Evolutionary conservation across 2,329 filamentous ascomycete genomes (phyloP), one percentile per base, ranked within the genome.

Genomic region (Botrytis porri): DNA sequence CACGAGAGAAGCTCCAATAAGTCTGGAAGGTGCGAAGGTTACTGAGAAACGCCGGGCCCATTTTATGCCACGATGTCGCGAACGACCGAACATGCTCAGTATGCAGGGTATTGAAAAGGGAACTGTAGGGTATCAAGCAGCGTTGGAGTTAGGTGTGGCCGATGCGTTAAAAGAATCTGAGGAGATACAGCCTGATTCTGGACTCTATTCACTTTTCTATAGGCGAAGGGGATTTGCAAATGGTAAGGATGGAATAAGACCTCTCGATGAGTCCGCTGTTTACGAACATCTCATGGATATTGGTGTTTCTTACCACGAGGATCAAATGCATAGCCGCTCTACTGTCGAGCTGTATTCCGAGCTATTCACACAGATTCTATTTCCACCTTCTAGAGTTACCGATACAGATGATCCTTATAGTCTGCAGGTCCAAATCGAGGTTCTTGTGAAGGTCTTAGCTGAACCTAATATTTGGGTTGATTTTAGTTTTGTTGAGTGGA

Each of bases 401-500:
- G 90, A 88, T 82, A 86, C 83, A 78, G 83, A 85, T 43, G 87
- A 91, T 77, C 88, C 87, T 7, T 87, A 88, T 77, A 88, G 90
- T 71, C 83, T 94, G 32, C 86, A 90, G 61, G 89, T 92, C 51
- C 92, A 94, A 79, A 93, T 93, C 72, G 85, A 90, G 76, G 87
- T 89, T 6, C 82, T 94, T 29, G 85, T 93, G 63, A 89, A 89
- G 79, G 87, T 91, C 16, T 84, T 94, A 62, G 88, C 87, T 0
- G 83, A 88, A 12, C 86, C 89, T 71, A 90, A 91, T 72, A 87
- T 92, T 63, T 94, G 92, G 92, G 86, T 92, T 69, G 91, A 94
- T 81, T 92, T 94, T 76, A 91, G 90, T 32, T 86, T 90, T 45
- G 89, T 93, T 10, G 91, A 93, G 79, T 93, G 91, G 91, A 87